These are phyloP conservation scores for Solanum sparsipilum DNA, from an alignment of 257 asterid genomes.

Conservation along the genomic window DNA sequence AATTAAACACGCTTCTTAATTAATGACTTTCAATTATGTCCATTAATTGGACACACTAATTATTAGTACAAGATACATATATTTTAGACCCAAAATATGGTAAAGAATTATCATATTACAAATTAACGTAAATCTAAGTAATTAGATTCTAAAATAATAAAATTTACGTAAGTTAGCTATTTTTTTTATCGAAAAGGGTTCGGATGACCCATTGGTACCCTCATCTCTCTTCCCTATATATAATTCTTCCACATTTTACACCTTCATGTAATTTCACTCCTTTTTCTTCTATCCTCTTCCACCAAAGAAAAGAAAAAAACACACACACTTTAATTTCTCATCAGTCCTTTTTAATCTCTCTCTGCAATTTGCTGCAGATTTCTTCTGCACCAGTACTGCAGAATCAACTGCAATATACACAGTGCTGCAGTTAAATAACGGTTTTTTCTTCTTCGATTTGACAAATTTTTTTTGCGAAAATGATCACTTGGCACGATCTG, in stretches of 20 bases:
- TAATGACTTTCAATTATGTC: neutral
- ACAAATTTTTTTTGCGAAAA: conserved; percentile 17
- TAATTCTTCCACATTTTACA: conserved; percentile 1
- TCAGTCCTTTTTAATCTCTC: neutral
- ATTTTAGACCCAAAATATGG: neutral
- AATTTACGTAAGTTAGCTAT: too few relatives aligned
- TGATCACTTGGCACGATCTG: conserved; percentile 75
- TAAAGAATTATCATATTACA: too few relatives aligned
- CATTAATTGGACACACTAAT: neutral
- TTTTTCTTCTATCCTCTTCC: neutral
- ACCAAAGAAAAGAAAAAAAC: too few relatives aligned
- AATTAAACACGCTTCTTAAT: neutral
- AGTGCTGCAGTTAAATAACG: conserved; percentile 21
- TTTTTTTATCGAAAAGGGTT: neutral
- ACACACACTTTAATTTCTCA: neutral
- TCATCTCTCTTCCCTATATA: conserved; percentile 1
- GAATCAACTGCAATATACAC: neutral
- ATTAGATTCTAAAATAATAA: fast-evolving
- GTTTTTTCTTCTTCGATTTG: conserved; percentile 3
- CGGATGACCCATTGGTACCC: neutral
- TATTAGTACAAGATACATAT: too few relatives aligned
- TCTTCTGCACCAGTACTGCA: neutral
- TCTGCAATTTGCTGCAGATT: neutral
- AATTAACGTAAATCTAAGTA: too few relatives aligned
- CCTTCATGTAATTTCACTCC: conserved; percentile 9